A percentile compares a stretch with the other conserved stretches of the same genome.
phyloP scores from a whole-genome alignment of 257 asterid genomes.

The Solanum appendiculatum region DNA sequence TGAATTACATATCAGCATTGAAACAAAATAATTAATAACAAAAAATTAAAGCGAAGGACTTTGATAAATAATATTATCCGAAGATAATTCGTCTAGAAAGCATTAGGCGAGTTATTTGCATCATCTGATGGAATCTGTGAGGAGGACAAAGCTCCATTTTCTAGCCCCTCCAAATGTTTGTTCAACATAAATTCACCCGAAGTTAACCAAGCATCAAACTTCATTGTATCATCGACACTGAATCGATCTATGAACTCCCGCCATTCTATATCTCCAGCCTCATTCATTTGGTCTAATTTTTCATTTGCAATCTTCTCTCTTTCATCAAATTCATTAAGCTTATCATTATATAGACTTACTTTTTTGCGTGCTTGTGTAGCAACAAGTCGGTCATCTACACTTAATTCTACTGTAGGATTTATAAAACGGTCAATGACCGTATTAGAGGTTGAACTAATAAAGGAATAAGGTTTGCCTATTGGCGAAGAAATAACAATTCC shows the following conservation, averaged over 20 bases:
- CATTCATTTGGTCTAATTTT: background rate
- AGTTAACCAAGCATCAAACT: background rate
- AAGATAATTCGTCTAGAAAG: background rate
- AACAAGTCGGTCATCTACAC: background rate
- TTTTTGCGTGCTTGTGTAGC: background rate
- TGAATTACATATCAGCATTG: background rate
- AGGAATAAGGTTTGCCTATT: conserved; percentile 27
- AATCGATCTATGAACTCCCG: background rate
- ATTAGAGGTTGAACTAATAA: conserved; percentile 22
- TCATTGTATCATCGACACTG: background rate
- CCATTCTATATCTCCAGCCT: background rate
- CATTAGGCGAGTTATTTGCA: background rate
- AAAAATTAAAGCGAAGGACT: background rate
- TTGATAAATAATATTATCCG: background rate
- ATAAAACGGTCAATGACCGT: background rate
- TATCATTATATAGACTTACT: background rate
- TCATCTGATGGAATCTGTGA: background rate
- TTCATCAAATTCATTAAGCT: background rate
- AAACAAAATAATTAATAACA: background rate
- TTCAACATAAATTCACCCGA: background rate
- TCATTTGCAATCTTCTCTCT: background rate
- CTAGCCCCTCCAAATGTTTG: accelerated
- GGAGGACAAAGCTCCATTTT: background rate
- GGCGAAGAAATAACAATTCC: conserved; percentile 25
- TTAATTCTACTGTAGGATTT: too few species aligned